Conservation (phyloP, 805 yeast species). For the Kuraishia borneana region DNA sequence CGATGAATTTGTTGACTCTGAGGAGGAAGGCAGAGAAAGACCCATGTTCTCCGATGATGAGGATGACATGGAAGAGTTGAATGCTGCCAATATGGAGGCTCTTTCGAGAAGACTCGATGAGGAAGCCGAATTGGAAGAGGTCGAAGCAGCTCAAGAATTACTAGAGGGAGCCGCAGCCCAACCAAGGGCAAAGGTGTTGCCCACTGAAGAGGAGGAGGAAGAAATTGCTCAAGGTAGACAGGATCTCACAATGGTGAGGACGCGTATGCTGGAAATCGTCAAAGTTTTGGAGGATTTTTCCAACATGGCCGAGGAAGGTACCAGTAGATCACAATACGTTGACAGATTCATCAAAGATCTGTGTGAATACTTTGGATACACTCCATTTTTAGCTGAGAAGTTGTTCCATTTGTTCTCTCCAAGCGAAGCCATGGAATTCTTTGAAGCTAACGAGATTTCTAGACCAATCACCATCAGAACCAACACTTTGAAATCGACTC, state of each 20-base stretch:
- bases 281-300: conserved; percentile 89
- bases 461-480: conserved; percentile 97
- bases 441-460: conserved; percentile 95
- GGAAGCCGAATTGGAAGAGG: conserved; percentile 44
- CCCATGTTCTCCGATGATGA: conserved; percentile 82
- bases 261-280: conserved; percentile 91
- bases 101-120: conserved; percentile 58
- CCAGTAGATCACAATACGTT: conserved; percentile 73
- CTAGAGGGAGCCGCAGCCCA: conserved; percentile 46
- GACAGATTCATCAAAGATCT: conserved; percentile 76
- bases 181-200: conserved; percentile 71
- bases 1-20: conserved; percentile 46
- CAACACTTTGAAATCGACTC: conserved; percentile 88
- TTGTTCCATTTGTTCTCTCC: conserved; percentile 87
- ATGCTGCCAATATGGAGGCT: conserved; percentile 78
- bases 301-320: conserved; percentile 73
- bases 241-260: conserved; percentile 74
- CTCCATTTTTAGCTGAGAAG: conserved; percentile 87
- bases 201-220: conserved; percentile 60
- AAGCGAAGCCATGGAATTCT: conserved; percentile 94
- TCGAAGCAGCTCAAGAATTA: conserved; percentile 51
- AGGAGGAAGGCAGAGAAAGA: conserved; percentile 44
- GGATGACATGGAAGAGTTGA: conserved; percentile 57
- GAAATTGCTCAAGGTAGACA: conserved; percentile 43
- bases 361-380: conserved; percentile 88